Percentiles rank a stretch among this genome's conserved stretches.
Evolutionary conservation across 345 rosid species (phyloP).

Genomic region (Syzygium jambos): DNA sequence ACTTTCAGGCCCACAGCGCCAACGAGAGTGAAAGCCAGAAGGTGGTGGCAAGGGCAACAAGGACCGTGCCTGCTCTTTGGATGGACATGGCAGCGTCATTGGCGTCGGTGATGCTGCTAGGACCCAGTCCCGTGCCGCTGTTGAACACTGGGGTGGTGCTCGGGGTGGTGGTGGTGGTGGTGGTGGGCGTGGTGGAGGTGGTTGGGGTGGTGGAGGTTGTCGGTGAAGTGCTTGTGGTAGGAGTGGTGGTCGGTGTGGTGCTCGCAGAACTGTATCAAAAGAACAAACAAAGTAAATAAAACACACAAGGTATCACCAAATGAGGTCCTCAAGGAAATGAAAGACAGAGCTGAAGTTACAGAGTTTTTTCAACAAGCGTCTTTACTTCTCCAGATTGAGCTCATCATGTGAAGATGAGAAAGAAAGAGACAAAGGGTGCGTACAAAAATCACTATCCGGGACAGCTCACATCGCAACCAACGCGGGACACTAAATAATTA

Average conservation of each 20-base stretch:
- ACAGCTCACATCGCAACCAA: background rate
- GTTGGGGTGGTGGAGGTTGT: slow-evolving; percentile 11
- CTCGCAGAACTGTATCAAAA: background rate
- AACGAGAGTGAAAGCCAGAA: slow-evolving; percentile 8
- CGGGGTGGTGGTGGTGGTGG: slow-evolving; percentile 7
- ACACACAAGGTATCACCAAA: background rate
- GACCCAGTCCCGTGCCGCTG: slow-evolving; percentile 15
- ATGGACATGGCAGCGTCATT: slow-evolving; percentile 6
- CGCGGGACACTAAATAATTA: background rate
- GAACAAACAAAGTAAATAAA: background rate
- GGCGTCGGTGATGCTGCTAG: slow-evolving; percentile 1
- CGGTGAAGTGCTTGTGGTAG: slow-evolving; percentile 8
- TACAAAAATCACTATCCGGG: background rate
- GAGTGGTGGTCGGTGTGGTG: slow-evolving; percentile 6
- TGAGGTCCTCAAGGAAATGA: background rate
- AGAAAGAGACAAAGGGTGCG: background rate
- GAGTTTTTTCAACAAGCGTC: background rate
- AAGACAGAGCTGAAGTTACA: background rate
- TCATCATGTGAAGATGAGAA: background rate
- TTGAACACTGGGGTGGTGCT: slow-evolving; percentile 13
- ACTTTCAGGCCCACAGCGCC: slow-evolving; percentile 11
- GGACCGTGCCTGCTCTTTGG: slow-evolving; percentile 2
- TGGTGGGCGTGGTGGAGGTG: slow-evolving; percentile 1
- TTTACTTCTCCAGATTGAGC: background rate
- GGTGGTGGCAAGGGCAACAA: slow-evolving; percentile 2